Base-by-base conservation (phyloP, 2,329 filamentous ascomycete species). In the Colletotrichum sojae region DNA sequence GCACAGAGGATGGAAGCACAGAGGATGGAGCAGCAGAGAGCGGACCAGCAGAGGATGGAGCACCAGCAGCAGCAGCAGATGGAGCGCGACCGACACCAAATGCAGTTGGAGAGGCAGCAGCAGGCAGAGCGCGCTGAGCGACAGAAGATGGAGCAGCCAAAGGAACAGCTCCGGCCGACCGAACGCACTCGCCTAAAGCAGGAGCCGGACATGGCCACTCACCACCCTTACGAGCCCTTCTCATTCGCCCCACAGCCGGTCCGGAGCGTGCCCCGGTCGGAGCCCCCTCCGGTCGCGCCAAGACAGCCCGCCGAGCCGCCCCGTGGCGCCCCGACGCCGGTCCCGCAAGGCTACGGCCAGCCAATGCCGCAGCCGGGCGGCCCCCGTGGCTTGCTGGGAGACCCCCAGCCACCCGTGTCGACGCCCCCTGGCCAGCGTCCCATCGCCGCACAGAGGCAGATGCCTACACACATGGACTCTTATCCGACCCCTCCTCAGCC, bases 201-300 rank as follows among this genome's bases (percentile, higher is more conserved):
- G 71, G 86, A 88, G 71, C 82, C 82, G 3, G 86, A 88, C 54
- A 72, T 81, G 52, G 75, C 76, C n/a, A 72, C 68, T 16, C 71
- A 75, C 43, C 81, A 80, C 64, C 84, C 82, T 45, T 84, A 83
- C 67, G 85, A 88, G 46, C 77, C 80, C 0, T 86, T 82, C 63
- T 76, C 78, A 18, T 78, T 82, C 60, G 81, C 80, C 18, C 80
- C 80, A 48, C 77, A 81, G 55, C 75, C 78, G 48, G 82, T 55
- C 25, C 61, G 83, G 27, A 79, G 77, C 18, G 78, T 80, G 4
- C 67, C 82, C 6, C 77, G 84, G 57, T 73, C 74, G 40, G 85
- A 87, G 62, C 80, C 79, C 15, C 80, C 79, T 15, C 76, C 83
- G 2, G 67, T 83, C 31, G 78, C 80, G 20, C 74, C 80, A 31